Evolutionary conservation across 495 filamentous ascomycete species (phyloP).

Genomic region (Collariella sp.): DNA sequence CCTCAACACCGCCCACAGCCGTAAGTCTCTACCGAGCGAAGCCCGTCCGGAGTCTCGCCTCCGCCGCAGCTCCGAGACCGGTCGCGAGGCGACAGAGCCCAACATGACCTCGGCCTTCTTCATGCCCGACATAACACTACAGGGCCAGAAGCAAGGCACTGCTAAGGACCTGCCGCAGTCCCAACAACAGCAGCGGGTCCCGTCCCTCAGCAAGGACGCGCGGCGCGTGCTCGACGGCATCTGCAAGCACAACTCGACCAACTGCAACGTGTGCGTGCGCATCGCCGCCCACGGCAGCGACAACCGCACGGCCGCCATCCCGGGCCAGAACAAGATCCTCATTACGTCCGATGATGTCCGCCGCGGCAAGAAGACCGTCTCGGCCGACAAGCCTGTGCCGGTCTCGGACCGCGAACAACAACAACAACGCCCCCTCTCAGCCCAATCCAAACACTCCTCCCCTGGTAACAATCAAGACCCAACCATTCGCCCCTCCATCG

Average conservation of each 20-base stretch:
- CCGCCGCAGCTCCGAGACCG: constrained; percentile 28
- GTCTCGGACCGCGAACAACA: constrained; percentile 51
- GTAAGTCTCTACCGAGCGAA: constrained; percentile 9
- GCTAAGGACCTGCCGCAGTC: background rate
- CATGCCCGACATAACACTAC: constrained; percentile 41
- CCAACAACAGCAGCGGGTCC: constrained; percentile 18
- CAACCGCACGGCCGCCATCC: constrained; percentile 4
- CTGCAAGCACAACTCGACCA: constrained; percentile 56
- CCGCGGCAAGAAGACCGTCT: constrained; percentile 47
- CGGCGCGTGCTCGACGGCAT: constrained; percentile 52
- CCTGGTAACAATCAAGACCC: constrained; percentile 33
- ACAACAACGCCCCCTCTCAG: constrained; percentile 34
- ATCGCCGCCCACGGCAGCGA: constrained; percentile 37
- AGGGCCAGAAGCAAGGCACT: constrained; percentile 23
- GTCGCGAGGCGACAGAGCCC: constrained; percentile 31
- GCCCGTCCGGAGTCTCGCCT: constrained; percentile 20
- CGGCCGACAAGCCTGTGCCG: constrained; percentile 58
- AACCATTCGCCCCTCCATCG: constrained; percentile 67
- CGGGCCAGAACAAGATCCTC: constrained; percentile 6
- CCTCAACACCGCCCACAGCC: constrained; percentile 4
- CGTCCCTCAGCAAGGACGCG: constrained; percentile 38
- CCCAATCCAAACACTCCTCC: no score
- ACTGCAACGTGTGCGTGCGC: constrained; percentile 67
- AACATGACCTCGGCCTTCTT: constrained; percentile 78
- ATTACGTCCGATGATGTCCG: constrained; percentile 24